Conservation (phyloP, 75 land plant species). For the Adiantum capillusveneris region DNA sequence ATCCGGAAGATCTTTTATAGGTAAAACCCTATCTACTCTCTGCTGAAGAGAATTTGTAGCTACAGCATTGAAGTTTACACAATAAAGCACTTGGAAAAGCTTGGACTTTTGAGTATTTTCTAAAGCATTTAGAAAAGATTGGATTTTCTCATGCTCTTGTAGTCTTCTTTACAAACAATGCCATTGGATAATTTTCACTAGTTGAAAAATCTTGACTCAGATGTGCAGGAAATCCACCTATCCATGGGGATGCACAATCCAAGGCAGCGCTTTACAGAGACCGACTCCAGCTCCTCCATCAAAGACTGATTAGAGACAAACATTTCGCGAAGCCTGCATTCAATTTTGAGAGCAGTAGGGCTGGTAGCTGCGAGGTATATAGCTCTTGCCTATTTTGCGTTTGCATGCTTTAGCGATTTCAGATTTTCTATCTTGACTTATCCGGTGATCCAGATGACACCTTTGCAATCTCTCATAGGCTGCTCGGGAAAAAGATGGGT, state of each 20-base stretch:
- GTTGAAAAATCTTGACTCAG: too few species aligned
- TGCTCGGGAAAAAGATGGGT: slow-evolving; percentile 83
- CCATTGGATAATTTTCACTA: too few species aligned
- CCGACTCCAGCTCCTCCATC: slow-evolving; percentile 70
- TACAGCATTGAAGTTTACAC: too few species aligned
- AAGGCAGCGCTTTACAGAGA: slow-evolving; percentile 81
- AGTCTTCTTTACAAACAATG: too few species aligned
- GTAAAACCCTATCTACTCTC: slow-evolving; percentile 21
- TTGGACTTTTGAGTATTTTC: too few species aligned
- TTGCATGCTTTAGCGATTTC: not conserved
- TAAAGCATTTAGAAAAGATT: too few species aligned
- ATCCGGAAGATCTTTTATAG: slow-evolving; percentile 61
- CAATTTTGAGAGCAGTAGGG: slow-evolving; percentile 35
- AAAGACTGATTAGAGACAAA: slow-evolving; percentile 72
- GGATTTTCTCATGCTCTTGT: too few species aligned
- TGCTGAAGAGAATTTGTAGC: not conserved
- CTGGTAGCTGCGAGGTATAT: slow-evolving; percentile 73
- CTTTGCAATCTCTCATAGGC: slow-evolving; percentile 80
- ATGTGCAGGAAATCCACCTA: slow-evolving; percentile 56
- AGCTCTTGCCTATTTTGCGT: not conserved
- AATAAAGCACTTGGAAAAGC: too few species aligned
- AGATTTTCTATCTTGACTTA: not conserved
- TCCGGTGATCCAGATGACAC: slow-evolving; percentile 48
- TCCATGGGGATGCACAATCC: slow-evolving; percentile 81
- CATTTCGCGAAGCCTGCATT: slow-evolving; percentile 82